phyloP scores from a whole-genome alignment of 495 filamentous ascomycete species.

The Aspergillus saccharolyticus region DNA sequence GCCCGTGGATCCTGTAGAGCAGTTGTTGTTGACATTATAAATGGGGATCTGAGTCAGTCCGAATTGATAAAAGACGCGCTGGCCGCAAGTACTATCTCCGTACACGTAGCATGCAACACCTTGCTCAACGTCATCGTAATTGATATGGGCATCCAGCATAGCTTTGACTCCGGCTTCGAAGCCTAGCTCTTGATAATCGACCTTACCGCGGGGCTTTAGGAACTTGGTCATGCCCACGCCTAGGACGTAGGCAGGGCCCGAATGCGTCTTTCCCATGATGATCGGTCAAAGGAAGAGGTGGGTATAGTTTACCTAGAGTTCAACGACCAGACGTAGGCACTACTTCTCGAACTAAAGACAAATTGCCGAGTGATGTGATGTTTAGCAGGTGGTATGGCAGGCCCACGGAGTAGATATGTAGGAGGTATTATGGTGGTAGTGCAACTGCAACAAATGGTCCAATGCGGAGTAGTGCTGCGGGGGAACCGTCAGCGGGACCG shows the following conservation, averaged over 20 bases:
- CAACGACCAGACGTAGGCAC: background rate
- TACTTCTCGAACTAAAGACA: background rate
- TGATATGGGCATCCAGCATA: constrained; percentile 90
- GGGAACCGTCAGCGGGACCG: constrained; percentile 19
- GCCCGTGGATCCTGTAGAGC: constrained; percentile 86
- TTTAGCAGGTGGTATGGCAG: background rate
- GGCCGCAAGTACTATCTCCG: constrained; percentile 89
- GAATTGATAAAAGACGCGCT: constrained; percentile 98
- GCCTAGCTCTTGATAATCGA: constrained; percentile 63
- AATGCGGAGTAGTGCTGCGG: constrained; percentile 18
- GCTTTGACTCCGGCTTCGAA: constrained; percentile 96
- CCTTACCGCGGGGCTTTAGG: constrained; percentile 93
- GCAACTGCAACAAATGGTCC: background rate
- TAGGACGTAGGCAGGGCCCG: constrained; percentile 71
- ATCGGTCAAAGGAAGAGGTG: background rate
- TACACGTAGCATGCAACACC: constrained; percentile 98
- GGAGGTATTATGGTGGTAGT: background rate
- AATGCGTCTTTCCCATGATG: constrained; percentile 48
- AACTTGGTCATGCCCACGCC: constrained; percentile 99
- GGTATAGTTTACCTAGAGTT: background rate
- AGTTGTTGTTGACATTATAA: constrained; percentile 98
- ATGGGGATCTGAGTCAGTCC: constrained; percentile 95
- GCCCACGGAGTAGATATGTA: background rate
- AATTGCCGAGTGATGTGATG: no score
- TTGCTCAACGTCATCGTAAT: constrained; percentile 93